Evolutionary conservation across 108 stramenopile species (phyloP), one percentile per base, ranked within the genome.

Genomic region (Skeletonema grethae): DNA sequence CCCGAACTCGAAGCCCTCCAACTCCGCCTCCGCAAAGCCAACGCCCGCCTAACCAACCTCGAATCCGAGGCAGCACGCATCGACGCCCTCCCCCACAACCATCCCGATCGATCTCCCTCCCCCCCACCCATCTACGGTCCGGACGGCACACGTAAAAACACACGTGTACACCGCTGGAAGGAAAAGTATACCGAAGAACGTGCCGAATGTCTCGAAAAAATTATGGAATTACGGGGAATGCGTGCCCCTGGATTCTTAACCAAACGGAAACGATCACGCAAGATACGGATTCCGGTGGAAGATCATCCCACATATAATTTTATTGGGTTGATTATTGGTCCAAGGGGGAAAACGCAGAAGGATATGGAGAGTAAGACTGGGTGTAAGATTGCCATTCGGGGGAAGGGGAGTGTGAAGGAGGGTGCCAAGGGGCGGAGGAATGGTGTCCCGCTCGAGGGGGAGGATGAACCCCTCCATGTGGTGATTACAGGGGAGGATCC

Each of bases 341-440:
- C 99, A 0, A 83, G 99, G 7, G 99, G 99, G 0, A 97, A 96
- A 75, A 99, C 98, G 2, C 99, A 99, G 75, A 98, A 98, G 82
- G 97, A 97, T 31, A 85, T 99, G 78, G 98, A 99, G 89, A 67
- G 74, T 45, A 94, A 96, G 76, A 97, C 97, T 5, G 97, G 95
- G 32, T 98, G 97, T 82, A 98, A 98, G 78, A 98, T 99, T 76
- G 95, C 96, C 57, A 98, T 99, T 76, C 94, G 99, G 1, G 99
- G 99, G 2, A 88, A 89, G 57, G 99, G 99, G 7, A 85, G 87
- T 28, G 91, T 97, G n/a, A 98, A 98, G 79, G 97, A 98, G 69
- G 99, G 99, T 15, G 95, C 96, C 12, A 75, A 95, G 50, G 95
- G 94, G 30, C 75, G 95, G 22, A 75, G 91, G 90, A 25, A 76